phyloP scores from a whole-genome alignment of 2,329 filamentous ascomycete genomes.

The Pseudocercospora ulei region DNA sequence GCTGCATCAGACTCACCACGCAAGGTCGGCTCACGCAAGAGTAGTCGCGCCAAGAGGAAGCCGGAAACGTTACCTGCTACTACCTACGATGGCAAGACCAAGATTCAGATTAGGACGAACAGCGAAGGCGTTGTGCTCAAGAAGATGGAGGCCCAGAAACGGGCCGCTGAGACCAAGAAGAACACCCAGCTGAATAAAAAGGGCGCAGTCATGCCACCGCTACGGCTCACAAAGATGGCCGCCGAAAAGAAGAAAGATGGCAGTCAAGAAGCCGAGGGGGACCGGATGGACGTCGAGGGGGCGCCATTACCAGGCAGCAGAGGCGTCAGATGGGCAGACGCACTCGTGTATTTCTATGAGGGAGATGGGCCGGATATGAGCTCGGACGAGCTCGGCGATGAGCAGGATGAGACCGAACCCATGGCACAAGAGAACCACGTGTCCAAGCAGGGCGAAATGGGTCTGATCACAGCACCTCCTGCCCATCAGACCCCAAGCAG shows the following conservation, averaged over 20 bases:
- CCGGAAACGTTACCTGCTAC: slow-evolving; percentile 24
- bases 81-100: slow-evolving; percentile 34
- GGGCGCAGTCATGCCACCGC: slow-evolving; percentile 38
- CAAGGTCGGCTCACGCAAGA: slow-evolving; percentile 19
- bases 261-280: slow-evolving; percentile 9
- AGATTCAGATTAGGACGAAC: slow-evolving; percentile 40
- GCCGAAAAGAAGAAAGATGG: slow-evolving; percentile 16
- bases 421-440: slow-evolving; percentile 3
- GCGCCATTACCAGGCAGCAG: slow-evolving; percentile 25
- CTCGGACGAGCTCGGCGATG: slow-evolving; percentile 21
- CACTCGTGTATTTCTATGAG: slow-evolving; percentile 41
- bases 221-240: slow-evolving; percentile 38
- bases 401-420: background rate
- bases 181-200: slow-evolving; percentile 47
- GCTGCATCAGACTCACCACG: slow-evolving; percentile 12
- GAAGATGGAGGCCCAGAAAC: slow-evolving; percentile 43
- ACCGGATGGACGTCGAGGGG: slow-evolving; percentile 19
- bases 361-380: slow-evolving; percentile 21
- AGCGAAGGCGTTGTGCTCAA: slow-evolving; percentile 40
- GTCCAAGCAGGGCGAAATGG: slow-evolving; percentile 4
- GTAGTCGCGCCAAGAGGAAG: slow-evolving; percentile 22
- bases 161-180: slow-evolving; percentile 39
- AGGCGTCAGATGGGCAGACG: slow-evolving; percentile 41
- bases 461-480: slow-evolving; percentile 15
- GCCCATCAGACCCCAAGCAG: slow-evolving; percentile 28